phyloP scores from a whole-genome alignment of 202 grass and related monocot species.

The Musa balbisiana region DNA sequence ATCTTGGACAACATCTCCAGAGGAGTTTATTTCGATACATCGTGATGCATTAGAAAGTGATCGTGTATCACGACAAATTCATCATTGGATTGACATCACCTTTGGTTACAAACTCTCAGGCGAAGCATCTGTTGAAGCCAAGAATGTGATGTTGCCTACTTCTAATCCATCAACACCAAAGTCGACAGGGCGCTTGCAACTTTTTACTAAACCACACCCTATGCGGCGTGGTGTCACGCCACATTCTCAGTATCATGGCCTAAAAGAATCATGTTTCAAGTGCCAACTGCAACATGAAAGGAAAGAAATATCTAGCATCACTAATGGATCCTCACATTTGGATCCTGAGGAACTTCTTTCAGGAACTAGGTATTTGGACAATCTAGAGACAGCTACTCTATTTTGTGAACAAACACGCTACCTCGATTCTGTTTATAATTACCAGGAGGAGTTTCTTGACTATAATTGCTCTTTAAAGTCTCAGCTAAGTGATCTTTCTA shows the following conservation, averaged over 20 bases:
- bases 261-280: slow-evolving; percentile 45
- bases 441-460: slow-evolving; percentile 27
- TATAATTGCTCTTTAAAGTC: slow-evolving; percentile 27
- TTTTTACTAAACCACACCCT: slow-evolving; percentile 84
- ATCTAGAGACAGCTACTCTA: slow-evolving; percentile 60
- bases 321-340: slow-evolving; percentile 2
- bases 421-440: slow-evolving; percentile 63
- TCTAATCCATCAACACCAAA: slow-evolving; percentile 69
- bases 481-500: slow-evolving; percentile 20
- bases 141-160: slow-evolving; percentile 90
- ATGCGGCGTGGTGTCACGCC: slow-evolving; percentile 43
- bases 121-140: slow-evolving; percentile 73
- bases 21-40: slow-evolving; percentile 90
- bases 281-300: slow-evolving; percentile 31
- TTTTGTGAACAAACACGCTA: slow-evolving; percentile 60
- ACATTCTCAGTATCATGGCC: slow-evolving; percentile 46
- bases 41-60: slow-evolving; percentile 79
- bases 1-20: slow-evolving; percentile 54
- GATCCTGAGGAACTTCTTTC: slow-evolving; percentile 15
- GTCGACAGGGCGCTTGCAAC: slow-evolving; percentile 59
- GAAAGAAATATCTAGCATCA: slow-evolving; percentile 17
- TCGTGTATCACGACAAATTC: slow-evolving; percentile 64
- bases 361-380: slow-evolving; percentile 41
- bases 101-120: slow-evolving; percentile 97
- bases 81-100: slow-evolving; percentile 98